Percentiles rank a stretch among this genome's conserved stretches.
Evolutionary conservation across 805 yeast species (phyloP).

Genomic region (Kregervanrija delftensis): DNA sequence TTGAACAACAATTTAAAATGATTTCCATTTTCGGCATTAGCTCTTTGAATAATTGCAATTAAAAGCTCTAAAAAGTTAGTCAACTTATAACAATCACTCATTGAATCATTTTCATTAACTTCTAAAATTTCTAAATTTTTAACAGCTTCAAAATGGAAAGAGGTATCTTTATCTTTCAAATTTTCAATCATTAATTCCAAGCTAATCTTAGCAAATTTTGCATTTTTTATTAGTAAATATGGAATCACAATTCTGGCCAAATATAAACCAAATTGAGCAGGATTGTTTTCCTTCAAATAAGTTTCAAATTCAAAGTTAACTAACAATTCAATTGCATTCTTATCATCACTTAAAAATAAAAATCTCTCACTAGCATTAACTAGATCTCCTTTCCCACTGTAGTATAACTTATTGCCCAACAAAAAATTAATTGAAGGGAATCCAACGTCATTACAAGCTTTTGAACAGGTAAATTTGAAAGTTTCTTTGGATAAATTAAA

Average conservation of each 20-base stretch:
- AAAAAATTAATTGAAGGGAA: slow-evolving; percentile 70
- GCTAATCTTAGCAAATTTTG: slow-evolving; percentile 50
- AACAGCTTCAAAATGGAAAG: slow-evolving; percentile 13
- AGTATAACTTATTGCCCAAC: slow-evolving; percentile 59
- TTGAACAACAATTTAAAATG: slow-evolving; percentile 39
- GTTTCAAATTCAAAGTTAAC: slow-evolving; percentile 30
- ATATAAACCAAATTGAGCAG: slow-evolving; percentile 18
- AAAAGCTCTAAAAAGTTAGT: slow-evolving; percentile 68
- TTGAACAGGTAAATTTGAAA: slow-evolving; percentile 56
- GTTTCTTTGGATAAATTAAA: slow-evolving; percentile 61
- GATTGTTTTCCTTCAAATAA: slow-evolving; percentile 29
- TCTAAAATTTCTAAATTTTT: slow-evolving; percentile 25
- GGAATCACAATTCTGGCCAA: slow-evolving; percentile 61
- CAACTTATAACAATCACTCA: slow-evolving; percentile 33
- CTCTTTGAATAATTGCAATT: slow-evolving; percentile 47
- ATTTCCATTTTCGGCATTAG: slow-evolving; percentile 30
- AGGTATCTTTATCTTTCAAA: slow-evolving; percentile 18
- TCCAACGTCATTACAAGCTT: slow-evolving; percentile 50
- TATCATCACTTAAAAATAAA: slow-evolving; percentile 20
- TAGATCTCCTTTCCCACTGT: slow-evolving; percentile 20
- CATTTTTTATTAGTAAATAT: slow-evolving; percentile 60
- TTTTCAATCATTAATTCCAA: slow-evolving; percentile 29
- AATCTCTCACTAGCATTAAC: slow-evolving; percentile 23
- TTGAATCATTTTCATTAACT: slow-evolving; percentile 18
- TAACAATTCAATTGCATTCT: slow-evolving; percentile 18